Percentiles rank a stretch among this genome's conserved stretches.
Conservation (phyloP, 768 basidiomycete genomes). For the Lyophyllum atratum region DNA sequence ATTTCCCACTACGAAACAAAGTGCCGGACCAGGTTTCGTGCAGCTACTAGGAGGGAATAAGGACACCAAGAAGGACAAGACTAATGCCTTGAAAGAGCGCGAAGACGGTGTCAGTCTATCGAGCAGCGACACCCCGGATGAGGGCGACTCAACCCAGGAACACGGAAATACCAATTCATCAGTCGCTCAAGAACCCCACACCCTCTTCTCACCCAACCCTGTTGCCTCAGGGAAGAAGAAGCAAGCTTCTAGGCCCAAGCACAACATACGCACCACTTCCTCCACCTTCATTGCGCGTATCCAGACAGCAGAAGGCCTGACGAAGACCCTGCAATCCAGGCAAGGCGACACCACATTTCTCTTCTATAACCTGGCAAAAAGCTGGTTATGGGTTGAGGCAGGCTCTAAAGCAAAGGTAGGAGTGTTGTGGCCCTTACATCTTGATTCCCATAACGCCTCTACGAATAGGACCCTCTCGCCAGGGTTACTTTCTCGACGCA, state of each 20-base stretch:
- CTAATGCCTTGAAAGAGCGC: constrained; percentile 42
- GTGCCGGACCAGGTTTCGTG: constrained; percentile 61
- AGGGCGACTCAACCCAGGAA: constrained; percentile 48
- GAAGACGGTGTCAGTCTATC: constrained; percentile 76
- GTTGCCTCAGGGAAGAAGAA: constrained; percentile 60
- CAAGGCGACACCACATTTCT: constrained; percentile 85
- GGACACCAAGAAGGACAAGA: constrained; percentile 61
- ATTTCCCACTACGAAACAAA: constrained; percentile 59
- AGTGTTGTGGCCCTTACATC: neutral
- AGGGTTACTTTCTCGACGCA: constrained; percentile 83
- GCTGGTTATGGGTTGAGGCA: constrained; percentile 83
- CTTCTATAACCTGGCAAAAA: constrained; percentile 88
- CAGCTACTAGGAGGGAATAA: constrained; percentile 71
- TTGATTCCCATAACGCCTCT: constrained; percentile 1
- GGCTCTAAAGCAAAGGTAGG: constrained; percentile 83
- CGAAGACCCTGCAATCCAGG: constrained; percentile 69
- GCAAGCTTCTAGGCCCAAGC: constrained; percentile 71
- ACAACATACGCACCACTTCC: constrained; percentile 86
- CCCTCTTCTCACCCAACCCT: constrained; percentile 58
- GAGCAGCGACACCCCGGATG: constrained; percentile 80
- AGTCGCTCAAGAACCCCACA: constrained; percentile 39
- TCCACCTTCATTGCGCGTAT: constrained; percentile 91
- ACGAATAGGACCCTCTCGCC: constrained; percentile 76
- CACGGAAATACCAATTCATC: constrained; percentile 35
- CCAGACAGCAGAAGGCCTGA: constrained; percentile 78